phyloP scores from a whole-genome alignment of 2,329 filamentous ascomycete genomes.

The Sodiomyces alkalinus region DNA sequence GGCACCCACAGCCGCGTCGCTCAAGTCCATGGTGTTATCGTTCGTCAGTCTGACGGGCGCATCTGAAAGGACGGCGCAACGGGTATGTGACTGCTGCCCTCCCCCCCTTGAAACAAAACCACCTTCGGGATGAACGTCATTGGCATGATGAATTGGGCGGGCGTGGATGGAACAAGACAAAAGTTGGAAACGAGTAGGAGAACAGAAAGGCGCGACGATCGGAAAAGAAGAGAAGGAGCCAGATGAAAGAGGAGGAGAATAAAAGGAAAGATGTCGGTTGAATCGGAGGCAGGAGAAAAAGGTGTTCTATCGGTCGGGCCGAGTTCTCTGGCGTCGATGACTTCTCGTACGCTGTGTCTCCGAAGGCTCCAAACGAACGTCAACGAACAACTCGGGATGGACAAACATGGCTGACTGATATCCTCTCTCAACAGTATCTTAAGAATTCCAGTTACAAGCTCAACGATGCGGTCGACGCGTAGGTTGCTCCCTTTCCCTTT shows the following conservation, averaged over 20 bases:
- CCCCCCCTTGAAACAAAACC: no score
- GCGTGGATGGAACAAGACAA: no score
- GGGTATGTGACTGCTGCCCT: constrained; percentile 21
- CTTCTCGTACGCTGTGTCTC: background rate
- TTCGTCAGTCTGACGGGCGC: constrained; percentile 28
- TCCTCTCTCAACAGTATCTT: constrained; percentile 25
- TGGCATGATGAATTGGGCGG: no score
- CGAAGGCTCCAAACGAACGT: background rate
- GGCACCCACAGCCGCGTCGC: constrained; percentile 21
- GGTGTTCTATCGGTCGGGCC: background rate
- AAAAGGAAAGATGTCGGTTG: no score
- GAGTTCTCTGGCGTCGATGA: background rate
- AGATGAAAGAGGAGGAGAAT: no score
- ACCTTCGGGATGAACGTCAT: no score
- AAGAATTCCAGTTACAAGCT: constrained; percentile 33
- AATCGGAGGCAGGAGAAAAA: background rate
- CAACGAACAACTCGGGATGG: background rate
- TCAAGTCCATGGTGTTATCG: constrained; percentile 24
- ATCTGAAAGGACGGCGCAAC: constrained; percentile 25
- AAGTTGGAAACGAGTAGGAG: no score
- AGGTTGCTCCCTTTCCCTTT: constrained; percentile 26
- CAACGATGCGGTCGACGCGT: constrained; percentile 40
- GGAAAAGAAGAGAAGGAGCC: no score
- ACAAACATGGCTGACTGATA: background rate
- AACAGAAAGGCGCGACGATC: no score